Evolutionary conservation across 768 basidiomycete species (phyloP), one percentile per base, ranked within the genome.

Genomic region (Naematelia encephala): DNA sequence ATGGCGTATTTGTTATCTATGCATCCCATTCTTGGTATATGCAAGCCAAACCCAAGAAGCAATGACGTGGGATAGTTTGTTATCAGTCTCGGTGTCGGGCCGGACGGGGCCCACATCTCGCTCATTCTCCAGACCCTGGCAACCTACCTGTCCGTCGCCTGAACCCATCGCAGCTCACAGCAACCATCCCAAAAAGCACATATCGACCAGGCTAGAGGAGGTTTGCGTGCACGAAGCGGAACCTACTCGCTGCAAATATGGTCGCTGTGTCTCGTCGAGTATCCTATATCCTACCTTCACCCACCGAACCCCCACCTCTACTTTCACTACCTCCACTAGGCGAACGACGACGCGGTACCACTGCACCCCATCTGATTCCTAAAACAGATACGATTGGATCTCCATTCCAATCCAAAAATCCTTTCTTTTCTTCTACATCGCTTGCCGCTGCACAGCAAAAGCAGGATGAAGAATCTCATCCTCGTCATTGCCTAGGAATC

Each of bases 401-500:
- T 26, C 21, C 46, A 12, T 49, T 54, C 11, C 57, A 54, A 43
- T 60, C 54, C 27, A 44, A 42, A 68, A 57, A 70, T 68, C 51
- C 62, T 59, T 50, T 70, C 67, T 46, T 61, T 62, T 10, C 69
- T 73, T 51, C 54, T 27, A 12, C 70, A 68, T 48, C 69, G 68
- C 19, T 54, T 57, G 48, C 52, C 3, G 50, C 63, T 16, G 11
- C 53, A 27, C 30, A 63, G 23, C n/a, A 16, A 8, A 16, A 67
- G 46, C 4, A 39, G 21, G 42, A 47, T 8, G 42, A 34, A 16
- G 44, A 55, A 14, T 77, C 77, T 11, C 84, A 88, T 62, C 88
- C 89, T n/a, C 82, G 86, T 28, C 92, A 97, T 78, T 84, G 91
- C 21, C 83, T 97, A 0, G 90, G 90, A 2, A 85, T 92, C 34